Base-by-base conservation (phyloP, 2,329 filamentous ascomycete species). In the Botrytis elliptica region DNA sequence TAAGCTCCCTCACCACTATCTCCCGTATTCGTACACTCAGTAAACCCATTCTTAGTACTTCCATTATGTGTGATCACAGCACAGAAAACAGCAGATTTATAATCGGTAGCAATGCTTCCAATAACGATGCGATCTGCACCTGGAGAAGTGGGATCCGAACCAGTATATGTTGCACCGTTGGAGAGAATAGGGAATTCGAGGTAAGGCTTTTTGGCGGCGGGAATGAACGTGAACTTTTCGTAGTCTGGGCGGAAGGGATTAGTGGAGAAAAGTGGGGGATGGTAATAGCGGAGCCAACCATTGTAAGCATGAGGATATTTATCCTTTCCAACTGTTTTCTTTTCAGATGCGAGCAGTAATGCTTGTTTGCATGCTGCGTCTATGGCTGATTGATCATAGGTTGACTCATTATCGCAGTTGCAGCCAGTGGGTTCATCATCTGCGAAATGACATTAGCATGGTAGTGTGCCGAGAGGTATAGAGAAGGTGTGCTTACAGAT, bases 301-400 rank as follows among this genome's bases (percentile, higher is more conserved):
- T 82, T 80, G 73, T 82, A 82, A 20, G 73, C 77, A 73, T 82
- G 80, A 4, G 81, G 81, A 66, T 81, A 82, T 63, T 77, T 78
- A 74, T 80, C 79, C 40, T 71, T 66, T 25, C 80, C 79, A 55
- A 77, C 49, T 6, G 75, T 79, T 62, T 76, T 74, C 36, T 74
- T 74, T 67, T 79, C 63, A 33, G 79, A 79, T 25, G 79, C 79
- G 0, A 80, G 76, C 36, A 69, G 16, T 6, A 79, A 75, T 16
- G 77, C 80, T 72, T 79, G 74, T 20, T 76, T 74, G 52, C 78
- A 79, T 29, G 78, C 78, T 29, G 71, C 70, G 49, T 80, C 77
- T 75, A 80, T 80, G 49, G 75, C 75, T 40, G 74, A 63, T 63
- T 75, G 69, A 40, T 74, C 75, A 75, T 81, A 80, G 65, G 72